Evolutionary conservation across 2,329 filamentous ascomycete species (phyloP), one percentile per base, ranked within the genome.

Genomic region (Diplodia seriata): DNA sequence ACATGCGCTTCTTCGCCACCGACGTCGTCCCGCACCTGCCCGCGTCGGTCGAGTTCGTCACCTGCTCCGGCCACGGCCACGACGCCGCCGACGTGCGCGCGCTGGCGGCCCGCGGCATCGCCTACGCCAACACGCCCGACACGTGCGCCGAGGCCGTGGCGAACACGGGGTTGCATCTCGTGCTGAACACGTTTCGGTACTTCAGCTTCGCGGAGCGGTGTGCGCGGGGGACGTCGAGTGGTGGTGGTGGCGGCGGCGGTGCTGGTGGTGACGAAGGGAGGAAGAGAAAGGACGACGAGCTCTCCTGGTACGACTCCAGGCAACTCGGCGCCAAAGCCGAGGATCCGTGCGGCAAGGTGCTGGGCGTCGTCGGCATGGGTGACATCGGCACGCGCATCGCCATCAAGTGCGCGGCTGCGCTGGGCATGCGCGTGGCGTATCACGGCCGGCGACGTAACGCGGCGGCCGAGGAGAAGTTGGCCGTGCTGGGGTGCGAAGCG

Each of bases 71-170:
- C 26, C 57, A 62, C 40, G 57, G 57, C 8, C 7, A 62, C 57
- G 57, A 62, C 40, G 57, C 57, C 14, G 57, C 57, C 18, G 57
- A 62, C 43, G 57, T 62, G 8, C 3, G 8, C 6, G 57, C 14
- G 14, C 15, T 62, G 57, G 15, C 15, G 8, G 57, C 38, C 23
- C 40, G 57, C 14, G 85, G 87, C 47, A 86, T 91, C 70, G 79
- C 90, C 63, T 93, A 92, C 79, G 92, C 90, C 82, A 92, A 93
- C 78, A 85, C 87, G 2, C 90, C 89, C 1, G 84, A 87, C 1
- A 89, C 90, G 0, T 89, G 89, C 43, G 89, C 89, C 7, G 90
- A 93, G 73, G 87, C 90, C 4, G 90, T 92, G 1, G 90, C 90
- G 62, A 91, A 93, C 76, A 87, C 91, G 70, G 87, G 89, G 20